A percentile compares a stretch with the other conserved stretches of the same genome.
Evolutionary conservation across 2,329 filamentous ascomycete species (phyloP).

Genomic region (Cyphellophora attinorum): DNA sequence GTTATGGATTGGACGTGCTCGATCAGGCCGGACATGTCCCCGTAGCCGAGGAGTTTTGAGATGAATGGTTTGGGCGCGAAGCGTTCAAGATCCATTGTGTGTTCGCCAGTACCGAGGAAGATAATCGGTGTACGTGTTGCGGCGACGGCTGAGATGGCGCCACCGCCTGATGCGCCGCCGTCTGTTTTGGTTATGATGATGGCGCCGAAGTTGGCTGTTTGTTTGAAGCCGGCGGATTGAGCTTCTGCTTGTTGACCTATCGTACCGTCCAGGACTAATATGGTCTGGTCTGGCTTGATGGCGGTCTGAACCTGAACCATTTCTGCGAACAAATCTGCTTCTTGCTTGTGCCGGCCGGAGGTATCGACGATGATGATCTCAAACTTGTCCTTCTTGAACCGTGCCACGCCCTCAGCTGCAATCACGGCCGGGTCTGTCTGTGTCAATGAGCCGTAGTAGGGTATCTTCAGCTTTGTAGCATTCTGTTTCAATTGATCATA

Average conservation of each 20-base stretch:
- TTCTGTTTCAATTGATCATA: slow-evolving; percentile 99
- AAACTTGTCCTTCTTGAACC: slow-evolving; percentile 98
- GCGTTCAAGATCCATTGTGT: slow-evolving; percentile 87
- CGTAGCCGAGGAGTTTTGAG: slow-evolving; percentile 90
- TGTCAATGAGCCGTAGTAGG: slow-evolving; percentile 93
- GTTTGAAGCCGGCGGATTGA: slow-evolving; percentile 94
- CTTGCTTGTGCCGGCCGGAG: slow-evolving; percentile 86
- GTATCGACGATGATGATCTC: slow-evolving; percentile 99
- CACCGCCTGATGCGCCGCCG: slow-evolving; percentile 87
- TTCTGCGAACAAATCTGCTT: slow-evolving; percentile 89
- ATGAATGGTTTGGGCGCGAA: slow-evolving; percentile 92
- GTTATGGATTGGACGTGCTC: slow-evolving; percentile 95
- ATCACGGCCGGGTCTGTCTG: slow-evolving; percentile 93
- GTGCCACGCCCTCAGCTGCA: slow-evolving; percentile 88
- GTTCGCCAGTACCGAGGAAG: slow-evolving; percentile 94
- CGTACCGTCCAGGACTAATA: slow-evolving; percentile 93
- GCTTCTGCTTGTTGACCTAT: slow-evolving; percentile 94
- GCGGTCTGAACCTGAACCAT: slow-evolving; percentile 95
- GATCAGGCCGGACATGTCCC: slow-evolving; percentile 87
- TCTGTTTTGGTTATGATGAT: slow-evolving; percentile 99
- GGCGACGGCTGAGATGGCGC: slow-evolving; percentile 93
- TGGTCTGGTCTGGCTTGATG: slow-evolving; percentile 87
- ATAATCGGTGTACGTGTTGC: slow-evolving; percentile 95
- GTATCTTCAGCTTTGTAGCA: slow-evolving; percentile 96
- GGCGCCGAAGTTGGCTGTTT: slow-evolving; percentile 89